Evolutionary conservation across 116 monocot species (phyloP), one percentile per base, ranked within the genome.

Genomic region (Dioscorea cayenensis): DNA sequence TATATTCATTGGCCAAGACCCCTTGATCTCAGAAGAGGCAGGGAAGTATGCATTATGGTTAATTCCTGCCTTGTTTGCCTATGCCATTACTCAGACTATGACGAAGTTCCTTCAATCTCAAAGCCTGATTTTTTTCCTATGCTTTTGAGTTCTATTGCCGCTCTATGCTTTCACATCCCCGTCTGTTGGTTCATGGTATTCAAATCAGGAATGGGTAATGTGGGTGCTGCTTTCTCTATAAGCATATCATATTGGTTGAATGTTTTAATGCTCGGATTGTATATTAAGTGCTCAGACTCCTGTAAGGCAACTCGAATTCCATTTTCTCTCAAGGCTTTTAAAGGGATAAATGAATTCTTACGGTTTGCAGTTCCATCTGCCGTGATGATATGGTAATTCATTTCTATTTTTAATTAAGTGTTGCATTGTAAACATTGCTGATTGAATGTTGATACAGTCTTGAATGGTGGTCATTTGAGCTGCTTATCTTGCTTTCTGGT

Each of bases 401-500:
- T 62, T 62, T 27, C 2, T 23, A 12, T 18, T 32, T 19, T 8
- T 72, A 70, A 21, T 62, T 62, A 9, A 20, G 7, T 23, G 7
- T 27, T 32, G 4, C 32, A 32, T 59, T 59, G 59, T 2, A 4
- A 12, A 9, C 43, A 43, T 43, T 43, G 43, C 43, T 43, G 1
- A 43, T 43, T 43, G 11, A 43, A 3, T 10, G 6, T 66, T 19
- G 6, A 75, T 60, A 13, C 66, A 81, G 91, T 71, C 79, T 91
- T 27, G 85, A 87, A 51, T 91, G 85, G 75, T 91, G 87, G 91
- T 87, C 87, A 14, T 91, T 83, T 73, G 91, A 91, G 77, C 58
- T 91, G 14, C 75, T 91, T 17, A 49, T 85, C 23, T 75, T 87
- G 68, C 71, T 87, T 17, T 91, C 91, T 10, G 91, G 91, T 12